phyloP scores from a whole-genome alignment of 352 stramenopile species.

The Aphanomyces astaci region DNA sequence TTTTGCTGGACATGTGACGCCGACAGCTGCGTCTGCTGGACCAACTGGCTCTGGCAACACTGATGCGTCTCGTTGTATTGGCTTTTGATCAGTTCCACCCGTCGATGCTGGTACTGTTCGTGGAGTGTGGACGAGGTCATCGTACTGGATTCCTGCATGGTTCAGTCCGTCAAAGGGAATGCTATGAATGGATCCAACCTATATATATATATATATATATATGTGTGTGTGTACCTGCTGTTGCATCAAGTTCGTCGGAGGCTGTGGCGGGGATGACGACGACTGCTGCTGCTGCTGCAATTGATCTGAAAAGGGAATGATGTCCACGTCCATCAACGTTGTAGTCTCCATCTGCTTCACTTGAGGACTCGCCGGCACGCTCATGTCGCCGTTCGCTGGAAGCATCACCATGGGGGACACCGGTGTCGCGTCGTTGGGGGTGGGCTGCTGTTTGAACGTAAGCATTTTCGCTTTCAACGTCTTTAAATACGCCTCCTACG shows the following conservation, averaged over 20 bases:
- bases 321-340: neutral
- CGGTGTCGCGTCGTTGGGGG: neutral
- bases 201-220: too few species aligned
- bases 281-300: neutral
- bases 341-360: neutral
- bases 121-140: neutral
- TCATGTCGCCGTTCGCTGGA: neutral
- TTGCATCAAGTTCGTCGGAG: too few species aligned
- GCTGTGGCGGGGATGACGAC: too few species aligned
- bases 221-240: too few species aligned
- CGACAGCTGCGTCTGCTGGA: neutral
- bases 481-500: conserved; percentile 1
- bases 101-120: conserved; percentile 2
- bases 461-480: neutral
- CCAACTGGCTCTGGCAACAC: neutral
- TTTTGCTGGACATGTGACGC: conserved; percentile 1
- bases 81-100: conserved; percentile 1
- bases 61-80: conserved; percentile 4
- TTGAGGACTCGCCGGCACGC: neutral
- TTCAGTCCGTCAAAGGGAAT: neutral
- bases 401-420: neutral
- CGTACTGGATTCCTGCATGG: neutral
- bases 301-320: neutral
- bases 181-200: neutral
- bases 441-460: conserved; percentile 1